phyloP scores from a whole-genome alignment of 495 filamentous ascomycete species.

The Hyaloscypha bicolor region DNA sequence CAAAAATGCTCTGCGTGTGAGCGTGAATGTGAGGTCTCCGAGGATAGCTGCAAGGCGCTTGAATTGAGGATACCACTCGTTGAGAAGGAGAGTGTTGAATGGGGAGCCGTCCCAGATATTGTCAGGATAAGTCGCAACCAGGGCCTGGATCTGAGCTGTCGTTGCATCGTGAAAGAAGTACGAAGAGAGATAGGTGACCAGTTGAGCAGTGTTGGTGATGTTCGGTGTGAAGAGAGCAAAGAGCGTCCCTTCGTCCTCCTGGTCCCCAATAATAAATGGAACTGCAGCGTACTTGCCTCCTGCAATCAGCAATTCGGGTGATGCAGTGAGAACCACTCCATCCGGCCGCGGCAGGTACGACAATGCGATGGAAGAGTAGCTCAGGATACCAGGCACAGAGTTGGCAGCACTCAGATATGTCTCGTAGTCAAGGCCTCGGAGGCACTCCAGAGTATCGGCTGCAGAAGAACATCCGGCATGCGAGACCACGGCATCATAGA shows the following conservation, averaged over 20 bases:
- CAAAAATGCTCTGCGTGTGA: conserved; percentile 29
- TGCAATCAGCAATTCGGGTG: conserved; percentile 53
- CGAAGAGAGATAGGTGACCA: conserved; percentile 63
- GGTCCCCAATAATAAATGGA: conserved; percentile 60
- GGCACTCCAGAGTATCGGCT: conserved; percentile 61
- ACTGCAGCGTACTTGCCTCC: conserved; percentile 55
- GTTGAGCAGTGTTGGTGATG: conserved; percentile 55
- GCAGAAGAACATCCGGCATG: conserved; percentile 60
- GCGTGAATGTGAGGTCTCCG: conserved; percentile 51
- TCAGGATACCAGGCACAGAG: conserved; percentile 64
- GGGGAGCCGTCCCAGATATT: conserved; percentile 48
- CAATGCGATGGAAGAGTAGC: conserved; percentile 63
- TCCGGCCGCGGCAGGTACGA: conserved; percentile 70
- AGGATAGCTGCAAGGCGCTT: conserved; percentile 78
- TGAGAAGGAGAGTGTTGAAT: conserved; percentile 63
- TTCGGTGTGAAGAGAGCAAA: conserved; percentile 67
- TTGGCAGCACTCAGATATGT: conserved; percentile 66
- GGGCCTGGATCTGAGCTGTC: conserved; percentile 36
- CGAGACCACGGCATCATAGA: conserved; percentile 65
- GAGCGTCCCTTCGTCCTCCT: conserved; percentile 63
- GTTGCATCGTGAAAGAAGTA: conserved; percentile 50
- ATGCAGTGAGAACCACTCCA: conserved; percentile 55
- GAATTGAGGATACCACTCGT: conserved; percentile 72
- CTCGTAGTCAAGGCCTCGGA: conserved; percentile 59
- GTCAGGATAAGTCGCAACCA: conserved; percentile 51